phyloP scores from a whole-genome alignment of 306 rosid species.

The Cicer judaicum region DNA sequence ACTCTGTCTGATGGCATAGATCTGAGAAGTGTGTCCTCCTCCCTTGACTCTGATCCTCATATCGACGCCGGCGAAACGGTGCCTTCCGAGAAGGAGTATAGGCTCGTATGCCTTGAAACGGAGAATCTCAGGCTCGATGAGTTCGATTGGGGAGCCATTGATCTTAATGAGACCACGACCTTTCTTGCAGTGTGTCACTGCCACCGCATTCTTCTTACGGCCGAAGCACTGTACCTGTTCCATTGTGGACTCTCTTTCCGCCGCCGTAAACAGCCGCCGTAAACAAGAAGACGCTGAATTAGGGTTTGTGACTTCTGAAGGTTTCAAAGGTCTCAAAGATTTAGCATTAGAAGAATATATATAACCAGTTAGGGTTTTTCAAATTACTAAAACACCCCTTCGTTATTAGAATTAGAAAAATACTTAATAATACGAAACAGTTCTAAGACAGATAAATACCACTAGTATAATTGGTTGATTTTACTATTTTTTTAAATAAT shows the following conservation, averaged over 20 bases:
- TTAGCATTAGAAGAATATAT: too few relatives aligned
- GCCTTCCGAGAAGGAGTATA: background rate
- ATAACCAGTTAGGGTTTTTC: constrained; percentile 7
- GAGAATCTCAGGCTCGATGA: background rate
- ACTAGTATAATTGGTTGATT: too few relatives aligned
- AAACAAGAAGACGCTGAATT: too few relatives aligned
- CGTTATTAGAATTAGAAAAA: too few relatives aligned
- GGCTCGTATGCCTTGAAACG: background rate
- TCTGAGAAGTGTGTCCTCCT: background rate
- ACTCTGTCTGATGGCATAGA: background rate
- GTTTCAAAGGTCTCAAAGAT: too few relatives aligned
- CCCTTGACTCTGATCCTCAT: background rate
- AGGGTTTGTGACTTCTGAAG: too few relatives aligned
- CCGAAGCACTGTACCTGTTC: background rate
- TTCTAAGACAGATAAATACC: too few relatives aligned
- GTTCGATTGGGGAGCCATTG: background rate
- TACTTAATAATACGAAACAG: too few relatives aligned
- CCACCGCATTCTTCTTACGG: background rate
- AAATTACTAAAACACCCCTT: background rate
- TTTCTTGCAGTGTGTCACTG: background rate
- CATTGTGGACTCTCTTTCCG: too few relatives aligned
- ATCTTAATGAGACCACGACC: background rate
- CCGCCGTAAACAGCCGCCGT: too few relatives aligned
- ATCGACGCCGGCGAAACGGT: background rate
- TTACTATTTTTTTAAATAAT: too few relatives aligned